Base-by-base conservation (phyloP, 768 basidiomycete species). In the Mycena amicta region DNA sequence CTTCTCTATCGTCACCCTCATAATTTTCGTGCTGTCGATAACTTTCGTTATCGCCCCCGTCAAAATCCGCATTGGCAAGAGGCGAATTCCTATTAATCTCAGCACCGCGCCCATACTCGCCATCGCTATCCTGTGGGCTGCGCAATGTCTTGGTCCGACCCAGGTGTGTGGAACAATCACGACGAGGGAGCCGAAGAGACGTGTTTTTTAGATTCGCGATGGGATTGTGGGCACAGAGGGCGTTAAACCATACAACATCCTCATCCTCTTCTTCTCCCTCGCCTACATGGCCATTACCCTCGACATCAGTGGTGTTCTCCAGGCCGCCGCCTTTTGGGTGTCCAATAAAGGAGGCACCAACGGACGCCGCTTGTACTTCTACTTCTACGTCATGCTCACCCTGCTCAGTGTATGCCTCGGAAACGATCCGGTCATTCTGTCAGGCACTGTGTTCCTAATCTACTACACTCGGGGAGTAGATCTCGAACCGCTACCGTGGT, bases 201-300 rank as follows among this genome's bases (percentile, higher is more conserved):
- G 67, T 23, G 11, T 45, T 12, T 37, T 40, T 0, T 41, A 80
- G 72, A 80, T 96, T 40, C 80, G 87, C 13, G 73, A 83, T 56
- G 95, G 95, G 1, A 92, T 96, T 53, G 85, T 95, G 27, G 59
- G 59, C 33, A 56, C 56, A 52, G 87, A 87, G 57, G 88, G 89
- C 3, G 82, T 97, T 26, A 84, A 89, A 64, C 95, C 95, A 0
- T 92, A 95, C 67, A 92, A 96, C 69, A 94, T 98, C 62, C 83
- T 98, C 71, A 92, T 92, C 22, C 77, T 98, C 1, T 98, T 98
- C 75, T 86, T 92, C 65, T 92, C 90, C 4, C 79, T 97, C 53
- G 93, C 95, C 0, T 97, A 97, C 73, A 89, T 97, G 79, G 87
- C 94, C 5, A 89, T 97, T 37, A 92, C 95, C 0, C 81, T 97